Conservation (phyloP, 495 filamentous ascomycete genomes). For the Aspergillus heteromorphus region DNA sequence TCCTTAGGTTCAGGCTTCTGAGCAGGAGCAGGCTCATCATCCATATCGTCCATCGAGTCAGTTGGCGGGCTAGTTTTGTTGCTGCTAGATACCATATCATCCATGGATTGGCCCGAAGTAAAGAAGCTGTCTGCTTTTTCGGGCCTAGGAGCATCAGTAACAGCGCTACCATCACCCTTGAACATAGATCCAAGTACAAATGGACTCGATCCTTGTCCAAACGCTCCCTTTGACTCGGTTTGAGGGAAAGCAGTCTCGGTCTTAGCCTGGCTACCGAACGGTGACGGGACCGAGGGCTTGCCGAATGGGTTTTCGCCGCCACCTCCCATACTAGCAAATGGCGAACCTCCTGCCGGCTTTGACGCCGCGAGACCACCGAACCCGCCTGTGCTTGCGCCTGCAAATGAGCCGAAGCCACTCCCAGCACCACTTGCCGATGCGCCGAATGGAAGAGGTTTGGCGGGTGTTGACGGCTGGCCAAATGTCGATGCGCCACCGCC, state of each 20-base stretch:
- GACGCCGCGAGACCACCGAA: conserved; percentile 30
- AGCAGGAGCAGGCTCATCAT: conserved; percentile 21
- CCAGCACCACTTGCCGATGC: conserved; percentile 22
- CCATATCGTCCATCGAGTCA: conserved; percentile 36
- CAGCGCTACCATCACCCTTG: conserved; percentile 63
- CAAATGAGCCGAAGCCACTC: conserved; percentile 37
- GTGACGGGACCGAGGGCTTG: conserved; percentile 16
- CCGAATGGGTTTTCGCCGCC: conserved; percentile 16
- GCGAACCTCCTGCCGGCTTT: conserved; percentile 23
- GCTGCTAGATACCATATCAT: conserved; percentile 24
- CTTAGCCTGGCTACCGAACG: conserved; percentile 25
- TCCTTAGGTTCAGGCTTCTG: conserved; percentile 19
- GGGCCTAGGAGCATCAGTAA: conserved; percentile 54
- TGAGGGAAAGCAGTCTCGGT: conserved; percentile 30
- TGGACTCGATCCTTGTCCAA: conserved; percentile 46
- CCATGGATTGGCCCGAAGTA: conserved; percentile 26
- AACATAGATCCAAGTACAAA: conserved; percentile 80
- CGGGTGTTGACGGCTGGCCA: conserved; percentile 31
- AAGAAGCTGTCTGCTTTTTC: conserved; percentile 35
- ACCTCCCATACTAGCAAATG: conserved; percentile 21
- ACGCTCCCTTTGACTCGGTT: conserved; percentile 33
- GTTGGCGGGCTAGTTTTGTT: conserved; percentile 24
- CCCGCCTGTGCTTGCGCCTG: conserved; percentile 19
- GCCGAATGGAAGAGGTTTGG: conserved; percentile 25
- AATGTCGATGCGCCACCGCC: conserved; percentile 32